Percentiles rank a stretch among this genome's conserved stretches.
These are phyloP conservation scores for Datura wrightii DNA, from an alignment of 257 asterid species.

Conservation along the genomic window DNA sequence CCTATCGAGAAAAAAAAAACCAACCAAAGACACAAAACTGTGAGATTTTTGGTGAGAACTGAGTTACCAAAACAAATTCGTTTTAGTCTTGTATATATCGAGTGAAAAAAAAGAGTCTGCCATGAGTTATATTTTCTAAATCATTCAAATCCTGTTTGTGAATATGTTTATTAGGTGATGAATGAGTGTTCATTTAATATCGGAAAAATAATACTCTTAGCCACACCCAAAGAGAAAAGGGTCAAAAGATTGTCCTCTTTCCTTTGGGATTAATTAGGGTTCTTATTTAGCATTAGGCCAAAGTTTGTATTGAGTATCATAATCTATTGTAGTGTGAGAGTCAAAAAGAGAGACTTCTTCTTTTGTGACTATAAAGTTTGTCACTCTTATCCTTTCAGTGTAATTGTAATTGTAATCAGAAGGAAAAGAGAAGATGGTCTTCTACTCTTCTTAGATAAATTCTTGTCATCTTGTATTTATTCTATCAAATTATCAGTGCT, in stretches of 20 bases:
- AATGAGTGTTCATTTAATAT: constrained; percentile 28
- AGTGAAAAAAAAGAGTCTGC: constrained; percentile 22
- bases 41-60: constrained; percentile 40
- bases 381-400: constrained; percentile 28
- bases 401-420: constrained; percentile 31
- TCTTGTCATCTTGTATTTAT: neutral
- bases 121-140: constrained; percentile 29
- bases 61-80: constrained; percentile 19
- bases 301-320: constrained; percentile 8
- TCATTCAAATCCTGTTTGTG: constrained; percentile 28
- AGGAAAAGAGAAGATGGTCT: constrained; percentile 25
- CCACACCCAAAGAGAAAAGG: constrained; percentile 21
- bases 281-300: constrained; percentile 12
- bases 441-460: neutral
- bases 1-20: neutral
- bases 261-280: constrained; percentile 24
- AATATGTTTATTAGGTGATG: constrained; percentile 40
- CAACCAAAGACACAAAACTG: constrained; percentile 5
- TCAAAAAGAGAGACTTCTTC: constrained; percentile 20
- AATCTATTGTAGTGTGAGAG: constrained; percentile 12
- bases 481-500: neutral
- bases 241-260: constrained; percentile 31
- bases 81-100: constrained; percentile 42
- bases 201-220: constrained; percentile 37
- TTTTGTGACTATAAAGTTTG: constrained; percentile 28